phyloP scores from a whole-genome alignment of 2,329 filamentous ascomycete genomes.

The Penicillium sp. region DNA sequence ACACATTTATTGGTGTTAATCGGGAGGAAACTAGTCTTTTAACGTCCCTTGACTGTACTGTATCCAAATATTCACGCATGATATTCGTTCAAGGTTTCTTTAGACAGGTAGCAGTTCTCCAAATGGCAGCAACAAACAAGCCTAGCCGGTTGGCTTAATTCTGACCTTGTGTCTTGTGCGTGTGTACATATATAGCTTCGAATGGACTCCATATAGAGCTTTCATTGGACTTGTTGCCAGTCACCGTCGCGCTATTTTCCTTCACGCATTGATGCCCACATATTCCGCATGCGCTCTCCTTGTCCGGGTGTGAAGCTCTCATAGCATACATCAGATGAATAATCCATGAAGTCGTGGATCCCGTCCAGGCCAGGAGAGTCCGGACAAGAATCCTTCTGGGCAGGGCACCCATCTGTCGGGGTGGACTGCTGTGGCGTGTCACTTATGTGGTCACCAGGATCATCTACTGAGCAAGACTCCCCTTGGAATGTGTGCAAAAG shows the following conservation, averaged over 20 bases:
- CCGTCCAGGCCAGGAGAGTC: slow-evolving; percentile 48
- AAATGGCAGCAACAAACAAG: not conserved
- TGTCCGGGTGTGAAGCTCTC: slow-evolving; percentile 53
- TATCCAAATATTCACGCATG: slow-evolving; percentile 1
- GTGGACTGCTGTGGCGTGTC: slow-evolving; percentile 52
- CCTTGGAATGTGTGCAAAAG: slow-evolving; percentile 48
- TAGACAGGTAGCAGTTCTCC: not conserved
- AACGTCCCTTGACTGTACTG: not conserved
- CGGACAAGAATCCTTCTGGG: slow-evolving; percentile 53
- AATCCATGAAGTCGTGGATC: slow-evolving; percentile 63
- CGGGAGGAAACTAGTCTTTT: not conserved
- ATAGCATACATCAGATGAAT: slow-evolving; percentile 57
- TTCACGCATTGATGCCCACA: slow-evolving; percentile 49
- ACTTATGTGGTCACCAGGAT: slow-evolving; percentile 45
- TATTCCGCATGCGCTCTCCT: slow-evolving; percentile 51
- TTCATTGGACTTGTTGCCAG: not conserved
- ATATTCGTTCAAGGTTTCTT: not conserved
- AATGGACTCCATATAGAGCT: not conserved
- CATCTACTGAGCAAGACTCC: slow-evolving; percentile 34
- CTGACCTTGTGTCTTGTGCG: not conserved
- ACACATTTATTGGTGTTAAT: not conserved
- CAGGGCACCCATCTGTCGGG: slow-evolving; percentile 60
- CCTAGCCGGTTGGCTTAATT: not conserved
- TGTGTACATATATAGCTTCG: not conserved
- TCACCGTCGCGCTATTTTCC: slow-evolving; percentile 29